Evolutionary conservation across 805 yeast genomes (phyloP).

Genomic region (Tetrapisispora iriomotensis): DNA sequence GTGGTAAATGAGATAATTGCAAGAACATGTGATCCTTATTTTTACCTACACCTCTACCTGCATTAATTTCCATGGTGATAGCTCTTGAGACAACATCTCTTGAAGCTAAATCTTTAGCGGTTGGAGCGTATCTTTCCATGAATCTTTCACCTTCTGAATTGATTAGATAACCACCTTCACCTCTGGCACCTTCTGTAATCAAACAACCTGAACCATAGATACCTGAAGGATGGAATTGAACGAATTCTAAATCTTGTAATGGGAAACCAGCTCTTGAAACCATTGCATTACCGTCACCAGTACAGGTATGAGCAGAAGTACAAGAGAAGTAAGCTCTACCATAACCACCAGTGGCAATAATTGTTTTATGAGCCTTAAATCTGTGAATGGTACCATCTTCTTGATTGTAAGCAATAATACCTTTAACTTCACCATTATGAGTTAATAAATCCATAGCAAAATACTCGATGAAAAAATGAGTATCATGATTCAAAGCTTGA

Average conservation of each 20-base stretch:
- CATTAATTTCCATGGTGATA: slow-evolving; percentile 96
- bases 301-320: slow-evolving; percentile 98
- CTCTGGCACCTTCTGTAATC: slow-evolving; percentile 99
- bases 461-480: slow-evolving; percentile 95
- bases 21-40: slow-evolving; percentile 89
- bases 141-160: slow-evolving; percentile 98
- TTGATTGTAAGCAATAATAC: slow-evolving; percentile 95
- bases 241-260: slow-evolving; percentile 91
- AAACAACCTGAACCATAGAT: slow-evolving; percentile 98
- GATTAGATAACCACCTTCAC: slow-evolving; percentile 97
- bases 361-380: slow-evolving; percentile 93
- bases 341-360: slow-evolving; percentile 97
- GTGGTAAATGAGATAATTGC: slow-evolving; percentile 90
- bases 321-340: slow-evolving; percentile 98
- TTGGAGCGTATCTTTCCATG: slow-evolving; percentile 99
- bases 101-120: slow-evolving; percentile 95
- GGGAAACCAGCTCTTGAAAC: slow-evolving; percentile 98
- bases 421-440: slow-evolving; percentile 93
- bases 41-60: slow-evolving; percentile 98
- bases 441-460: slow-evolving; percentile 90
- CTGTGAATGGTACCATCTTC: slow-evolving; percentile 98
- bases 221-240: slow-evolving; percentile 99
- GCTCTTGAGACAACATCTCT: slow-evolving; percentile 98
- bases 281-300: slow-evolving; percentile 99
- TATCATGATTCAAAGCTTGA: slow-evolving; percentile 91